Percentiles rank a stretch among this genome's conserved stretches.
These are phyloP conservation scores for Neofusicoccum umdonicola DNA, from an alignment of 2,329 filamentous ascomycete genomes.

Conservation along the genomic window DNA sequence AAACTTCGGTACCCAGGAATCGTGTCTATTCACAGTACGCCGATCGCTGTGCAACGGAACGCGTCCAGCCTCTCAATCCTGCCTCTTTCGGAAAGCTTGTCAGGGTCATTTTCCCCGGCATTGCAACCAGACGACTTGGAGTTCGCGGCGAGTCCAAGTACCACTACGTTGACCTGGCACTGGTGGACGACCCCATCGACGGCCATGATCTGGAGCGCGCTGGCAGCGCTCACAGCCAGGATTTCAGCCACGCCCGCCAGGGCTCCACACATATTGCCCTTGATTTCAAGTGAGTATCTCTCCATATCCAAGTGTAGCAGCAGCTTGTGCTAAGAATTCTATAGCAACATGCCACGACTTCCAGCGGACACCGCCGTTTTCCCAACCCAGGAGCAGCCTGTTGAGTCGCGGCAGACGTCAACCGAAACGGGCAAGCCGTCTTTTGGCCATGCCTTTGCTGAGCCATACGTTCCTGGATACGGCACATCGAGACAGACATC, in stretches of 20 bases:
- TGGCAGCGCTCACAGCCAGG: slow-evolving; percentile 16
- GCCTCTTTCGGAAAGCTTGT: slow-evolving; percentile 98
- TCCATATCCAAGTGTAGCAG: not conserved
- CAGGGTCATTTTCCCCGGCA: slow-evolving; percentile 89
- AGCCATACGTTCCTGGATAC: slow-evolving; percentile 45
- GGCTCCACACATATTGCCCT: slow-evolving; percentile 31
- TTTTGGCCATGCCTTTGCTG: slow-evolving; percentile 45
- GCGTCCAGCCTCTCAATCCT: slow-evolving; percentile 92
- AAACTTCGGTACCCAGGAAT: slow-evolving; percentile 85
- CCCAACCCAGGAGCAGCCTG: slow-evolving; percentile 32
- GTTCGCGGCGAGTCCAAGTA: slow-evolving; percentile 98
- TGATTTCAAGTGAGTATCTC: slow-evolving; percentile 33
- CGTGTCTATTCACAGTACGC: slow-evolving; percentile 96
- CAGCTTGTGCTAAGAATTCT: slow-evolving; percentile 1
- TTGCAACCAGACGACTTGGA: slow-evolving; percentile 87
- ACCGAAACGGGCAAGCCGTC: slow-evolving; percentile 39
- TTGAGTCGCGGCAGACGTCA: slow-evolving; percentile 27
- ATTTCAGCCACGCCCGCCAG: slow-evolving; percentile 25
- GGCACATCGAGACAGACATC: slow-evolving; percentile 40
- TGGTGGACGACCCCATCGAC: slow-evolving; percentile 44
- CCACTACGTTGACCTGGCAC: slow-evolving; percentile 68
- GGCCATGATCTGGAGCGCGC: slow-evolving; percentile 15
- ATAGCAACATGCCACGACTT: slow-evolving; percentile 43
- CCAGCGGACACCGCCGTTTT: slow-evolving; percentile 50
- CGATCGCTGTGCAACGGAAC: slow-evolving; percentile 84